These are phyloP conservation scores for Apiospora malaysiana DNA, from an alignment of 2,329 filamentous ascomycete species.

Conservation along the genomic window DNA sequence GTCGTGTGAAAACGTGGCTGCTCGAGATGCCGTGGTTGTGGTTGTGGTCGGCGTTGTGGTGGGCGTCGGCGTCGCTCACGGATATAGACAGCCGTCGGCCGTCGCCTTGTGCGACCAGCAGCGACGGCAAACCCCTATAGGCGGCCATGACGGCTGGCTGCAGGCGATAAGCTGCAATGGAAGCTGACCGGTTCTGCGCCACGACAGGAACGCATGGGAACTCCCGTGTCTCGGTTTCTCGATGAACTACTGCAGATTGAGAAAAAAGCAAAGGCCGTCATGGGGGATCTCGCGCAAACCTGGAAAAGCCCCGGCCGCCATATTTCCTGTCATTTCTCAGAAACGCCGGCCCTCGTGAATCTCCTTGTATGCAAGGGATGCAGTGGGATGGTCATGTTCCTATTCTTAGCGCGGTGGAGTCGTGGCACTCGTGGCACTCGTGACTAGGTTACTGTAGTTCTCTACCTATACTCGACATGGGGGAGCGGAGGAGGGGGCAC, in stretches of 20 bases:
- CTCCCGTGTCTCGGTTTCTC: background rate
- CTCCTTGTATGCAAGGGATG: background rate
- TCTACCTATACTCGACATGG: slow-evolving; percentile 3
- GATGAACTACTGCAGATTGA: background rate
- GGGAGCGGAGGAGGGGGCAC: too few species aligned
- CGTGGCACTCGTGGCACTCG: background rate
- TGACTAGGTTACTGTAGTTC: background rate
- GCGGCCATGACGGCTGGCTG: background rate
- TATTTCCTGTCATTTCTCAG: slow-evolving; percentile 13
- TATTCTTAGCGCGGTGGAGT: slow-evolving; percentile 15
- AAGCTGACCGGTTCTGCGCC: background rate
- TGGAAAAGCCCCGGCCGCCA: background rate
- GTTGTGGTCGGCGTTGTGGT: too few species aligned
- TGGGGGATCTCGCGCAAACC: background rate
- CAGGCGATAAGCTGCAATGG: background rate
- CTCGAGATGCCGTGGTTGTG: background rate
- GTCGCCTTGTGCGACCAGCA: background rate
- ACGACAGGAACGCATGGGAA: slow-evolving; percentile 1
- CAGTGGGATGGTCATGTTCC: background rate
- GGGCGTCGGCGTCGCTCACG: background rate
- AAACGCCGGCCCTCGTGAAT: slow-evolving; percentile 1
- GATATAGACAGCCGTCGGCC: background rate
- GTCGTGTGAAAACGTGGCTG: background rate
- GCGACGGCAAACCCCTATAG: background rate
- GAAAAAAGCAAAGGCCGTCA: background rate